Evolutionary conservation across 2,329 filamentous ascomycete genomes (phyloP), one percentile per base, ranked within the genome.

Genomic region (Cyphellophora europaea): DNA sequence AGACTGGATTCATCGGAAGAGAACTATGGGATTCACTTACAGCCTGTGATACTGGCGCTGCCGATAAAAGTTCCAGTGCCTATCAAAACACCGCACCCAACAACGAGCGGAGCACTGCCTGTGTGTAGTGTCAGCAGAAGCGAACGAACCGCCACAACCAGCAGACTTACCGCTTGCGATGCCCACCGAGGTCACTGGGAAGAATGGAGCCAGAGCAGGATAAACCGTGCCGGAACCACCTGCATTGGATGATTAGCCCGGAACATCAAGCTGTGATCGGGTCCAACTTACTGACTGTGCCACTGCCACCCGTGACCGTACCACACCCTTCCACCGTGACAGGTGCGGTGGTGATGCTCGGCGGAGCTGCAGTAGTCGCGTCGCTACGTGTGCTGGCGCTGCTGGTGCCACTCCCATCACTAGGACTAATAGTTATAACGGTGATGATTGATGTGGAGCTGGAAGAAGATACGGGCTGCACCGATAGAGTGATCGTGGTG

Each of bases 11-110:
- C 15, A 30, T 8, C 13, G n/a, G 16, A 29, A 18, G 25, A n/a
- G n/a, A 23, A n/a, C 12, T 5, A 4, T 14, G 12, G 18, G 27
- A 4, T n/a, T 11, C 6, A 38, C 42, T 25, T 40, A 45, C 45
- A 48, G 21, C 37, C 45, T n/a, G 37, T 46, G 16, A 48, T 39
- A 4, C 21, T 32, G n/a, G 45, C 45, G 14, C 21, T 41, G 13
- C 43, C 45, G 4, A 34, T 41, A 30, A 48, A 45, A 15, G 35
- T 38, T 4, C 45, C 43, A 2, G 37, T 37, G 23, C 40, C 45
- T 14, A 44, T 35, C 25, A 48, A 35, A 11, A 37, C 42, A 10
- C 45, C 45, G 29, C 45, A 48, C 11, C 45, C 43, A 25, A 41
- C 37, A 5, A 48, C 36, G 10, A 31, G 33, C 8, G 31, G 27